Evolutionary conservation across 371 early-diverging fungal species (phyloP).

Genomic region (Apophysomyces sp.): DNA sequence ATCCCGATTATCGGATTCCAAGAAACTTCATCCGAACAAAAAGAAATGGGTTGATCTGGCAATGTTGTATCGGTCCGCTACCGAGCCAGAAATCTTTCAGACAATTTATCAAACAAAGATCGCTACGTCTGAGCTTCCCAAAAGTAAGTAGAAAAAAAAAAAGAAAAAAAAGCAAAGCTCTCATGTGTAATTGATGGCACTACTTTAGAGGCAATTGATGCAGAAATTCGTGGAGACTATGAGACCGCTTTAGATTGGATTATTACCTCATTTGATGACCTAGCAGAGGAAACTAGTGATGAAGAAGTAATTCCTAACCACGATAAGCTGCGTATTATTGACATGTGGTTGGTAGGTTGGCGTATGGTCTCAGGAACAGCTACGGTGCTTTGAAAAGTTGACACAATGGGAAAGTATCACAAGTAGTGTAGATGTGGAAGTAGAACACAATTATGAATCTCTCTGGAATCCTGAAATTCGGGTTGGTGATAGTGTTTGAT

Average conservation of each 20-base stretch:
- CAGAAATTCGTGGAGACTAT: slow-evolving; percentile 60
- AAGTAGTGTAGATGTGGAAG: slow-evolving; percentile 33
- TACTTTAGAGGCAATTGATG: slow-evolving; percentile 50
- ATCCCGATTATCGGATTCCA: neutral
- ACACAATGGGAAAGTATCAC: slow-evolving; percentile 65
- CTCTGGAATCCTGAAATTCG: slow-evolving; percentile 57
- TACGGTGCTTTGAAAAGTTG: slow-evolving; percentile 63
- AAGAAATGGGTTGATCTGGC: slow-evolving; percentile 62
- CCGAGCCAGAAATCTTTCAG: slow-evolving; percentile 62
- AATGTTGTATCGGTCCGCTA: slow-evolving; percentile 58
- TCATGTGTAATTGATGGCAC: no score
- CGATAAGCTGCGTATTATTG: neutral
- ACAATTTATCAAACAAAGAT: slow-evolving; percentile 57
- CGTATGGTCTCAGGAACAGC: slow-evolving; percentile 58
- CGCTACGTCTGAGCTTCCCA: slow-evolving; percentile 39
- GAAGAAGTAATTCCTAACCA: slow-evolving; percentile 29
- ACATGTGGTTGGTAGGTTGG: slow-evolving; percentile 3
- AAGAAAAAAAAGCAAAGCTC: neutral
- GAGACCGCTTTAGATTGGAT: slow-evolving; percentile 53
- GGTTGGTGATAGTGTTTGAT: slow-evolving; percentile 7
- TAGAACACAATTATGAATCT: slow-evolving; percentile 34
- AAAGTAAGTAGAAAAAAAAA: slow-evolving; percentile 20
- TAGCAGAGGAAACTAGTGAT: slow-evolving; percentile 34
- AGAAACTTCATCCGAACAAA: slow-evolving; percentile 7
- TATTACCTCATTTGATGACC: slow-evolving; percentile 35